Conservation (phyloP, 2,329 filamentous ascomycete genomes). For the Ophiocordyceps camponoti-saundersi region DNA sequence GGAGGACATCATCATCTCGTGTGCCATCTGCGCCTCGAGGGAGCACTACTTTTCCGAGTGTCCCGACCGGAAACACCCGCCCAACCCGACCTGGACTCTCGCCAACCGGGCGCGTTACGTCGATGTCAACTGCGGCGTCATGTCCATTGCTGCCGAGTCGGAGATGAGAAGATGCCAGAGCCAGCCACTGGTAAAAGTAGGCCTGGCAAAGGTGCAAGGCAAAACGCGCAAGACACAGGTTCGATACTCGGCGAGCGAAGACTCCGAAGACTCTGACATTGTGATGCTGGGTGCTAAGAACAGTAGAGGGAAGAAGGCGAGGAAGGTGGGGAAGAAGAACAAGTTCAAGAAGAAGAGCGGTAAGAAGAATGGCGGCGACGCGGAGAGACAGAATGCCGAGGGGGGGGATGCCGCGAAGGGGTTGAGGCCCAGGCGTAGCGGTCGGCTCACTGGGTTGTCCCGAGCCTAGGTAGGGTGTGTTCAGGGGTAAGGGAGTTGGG, state of each 20-base stretch:
- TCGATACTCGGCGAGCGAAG: conserved; percentile 28
- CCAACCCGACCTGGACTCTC: conserved; percentile 33
- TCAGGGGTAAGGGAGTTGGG: too few species aligned
- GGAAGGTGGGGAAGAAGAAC: too few species aligned
- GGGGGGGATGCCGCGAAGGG: too few species aligned
- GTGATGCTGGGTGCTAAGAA: conserved; percentile 22
- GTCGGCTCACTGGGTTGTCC: too few species aligned
- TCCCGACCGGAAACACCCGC: conserved; percentile 8
- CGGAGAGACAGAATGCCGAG: neutral
- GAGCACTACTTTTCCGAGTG: conserved; percentile 44
- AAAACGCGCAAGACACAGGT: conserved; percentile 18
- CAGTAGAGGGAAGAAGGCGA: too few species aligned
- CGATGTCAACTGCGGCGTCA: conserved; percentile 22
- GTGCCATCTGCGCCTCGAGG: conserved; percentile 35
- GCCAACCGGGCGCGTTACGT: conserved; percentile 30
- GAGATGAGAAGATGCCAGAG: conserved; percentile 17
- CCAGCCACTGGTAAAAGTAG: too few species aligned
- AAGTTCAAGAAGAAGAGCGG: too few species aligned
- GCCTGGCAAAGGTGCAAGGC: conserved; percentile 15
- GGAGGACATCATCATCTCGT: conserved; percentile 29
- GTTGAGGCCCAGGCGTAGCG: too few species aligned
- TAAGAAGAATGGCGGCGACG: too few species aligned
- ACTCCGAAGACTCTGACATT: conserved; percentile 28
- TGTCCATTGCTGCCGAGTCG: conserved; percentile 20
- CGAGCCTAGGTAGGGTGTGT: too few species aligned